Base-by-base conservation (phyloP, 257 asterid species). In the Haberlea rhodopensis region DNA sequence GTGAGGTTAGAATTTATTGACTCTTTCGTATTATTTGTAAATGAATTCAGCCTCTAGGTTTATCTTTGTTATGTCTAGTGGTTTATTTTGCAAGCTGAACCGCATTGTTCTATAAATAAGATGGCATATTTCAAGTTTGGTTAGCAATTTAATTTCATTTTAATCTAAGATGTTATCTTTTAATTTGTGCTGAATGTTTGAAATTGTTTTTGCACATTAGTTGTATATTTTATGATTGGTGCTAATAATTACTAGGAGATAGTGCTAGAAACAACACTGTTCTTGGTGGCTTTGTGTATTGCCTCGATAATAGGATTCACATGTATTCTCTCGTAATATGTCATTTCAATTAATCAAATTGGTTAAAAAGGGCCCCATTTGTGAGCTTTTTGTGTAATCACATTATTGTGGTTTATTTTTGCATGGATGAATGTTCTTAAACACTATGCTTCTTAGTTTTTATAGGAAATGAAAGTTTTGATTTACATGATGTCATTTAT, bases 11-110 rank as follows among this genome's bases (percentile, higher is more conserved):
- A 53, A 45, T 71, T 57, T 53, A 25, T 29, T 66, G 57, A 70
- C 72, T 60, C 49, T 71, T 69, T 52, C 70, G 72, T 56, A 24
- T 61, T 49, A 71, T 51, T 66, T 79, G 76, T 79, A 78, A 55
- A 64, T 73, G 32, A 60, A 71, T 54, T 43, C 23, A 5, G 53
- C 68, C 71, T 45, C 19, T 69, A 66, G 69, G 66, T 40, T 34
- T 21, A 13, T 28, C 46, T n/a, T 60, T 51, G 21, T 5, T 40
- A 21, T 54, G 68, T 32, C 49, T 60, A 23, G 18, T 66, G 67
- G 16, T 21, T 45, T 29, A 5, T 32, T 16, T 65, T 31, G 48
- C 16, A 58, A n/a, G n/a, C n/a, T 68, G 28, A 40, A 23, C 62
- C 20, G 19, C 28, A 5, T 19, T 37, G 37, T 27, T 20, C 52